Base-by-base conservation (phyloP, 1,284 basidiomycete genomes). In the Heterobasidion occidentale region DNA sequence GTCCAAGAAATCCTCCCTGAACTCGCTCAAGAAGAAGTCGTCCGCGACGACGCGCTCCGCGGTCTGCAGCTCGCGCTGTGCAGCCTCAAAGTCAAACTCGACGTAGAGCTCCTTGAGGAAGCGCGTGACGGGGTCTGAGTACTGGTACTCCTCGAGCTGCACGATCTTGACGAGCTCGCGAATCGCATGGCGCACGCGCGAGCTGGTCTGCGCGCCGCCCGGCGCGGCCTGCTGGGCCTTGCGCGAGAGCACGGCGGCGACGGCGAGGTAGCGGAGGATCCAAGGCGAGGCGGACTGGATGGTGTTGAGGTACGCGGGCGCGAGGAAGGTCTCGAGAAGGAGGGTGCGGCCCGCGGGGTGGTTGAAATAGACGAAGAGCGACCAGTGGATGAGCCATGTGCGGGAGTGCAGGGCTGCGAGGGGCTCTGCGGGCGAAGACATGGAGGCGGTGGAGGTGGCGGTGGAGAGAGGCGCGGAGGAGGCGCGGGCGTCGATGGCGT, bases 351-450 rank as follows among this genome's bases (percentile, higher is more conserved):
- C 94, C 62, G 94, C 83, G 0, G 87, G 86, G 72, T 98, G 93
- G 77, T 98, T 98, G 81, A 96, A 98, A 76, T 95, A 98, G 61
- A 98, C 93, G 72, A 98, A 99, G 53, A 99, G 84, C 15, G 90
- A 92, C 96, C 96, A 99, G 76, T 99, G 97, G 12, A 94, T 84
- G 58, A 97, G 83, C 95, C 96, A 98, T 52, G 93, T 93, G 59
- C 97, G 85, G n/a, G 94, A 91, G 73, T 96, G 94, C 54, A 97
- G 81, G 67, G 92, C 94, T 52, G 80, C 79, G 54, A 93, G 81
- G 5, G 89, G 86, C 49, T 81, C 77, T 33, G 79, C 74, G 42
- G 81, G 74, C 5, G 74, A 71, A 55, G 65, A 64, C 14, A 64
- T 60, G 2, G 80, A 70, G 53, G 79, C 70, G 11, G 80, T 74